Conservation (phyloP, 1,139 yeast genomes). For the Suhomyces taliae region DNA sequence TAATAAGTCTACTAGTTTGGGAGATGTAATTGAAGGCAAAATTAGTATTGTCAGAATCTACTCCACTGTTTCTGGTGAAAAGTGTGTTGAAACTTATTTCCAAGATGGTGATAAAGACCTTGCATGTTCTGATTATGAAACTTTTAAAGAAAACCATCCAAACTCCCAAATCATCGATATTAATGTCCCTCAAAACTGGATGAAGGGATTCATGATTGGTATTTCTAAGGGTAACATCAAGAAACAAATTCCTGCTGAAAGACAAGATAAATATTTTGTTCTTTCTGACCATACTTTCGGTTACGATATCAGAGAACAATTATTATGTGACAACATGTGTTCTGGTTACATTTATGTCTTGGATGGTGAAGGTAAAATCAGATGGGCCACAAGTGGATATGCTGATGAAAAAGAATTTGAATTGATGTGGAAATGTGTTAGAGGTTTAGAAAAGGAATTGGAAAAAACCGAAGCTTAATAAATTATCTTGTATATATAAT, state of each 20-base stretch:
- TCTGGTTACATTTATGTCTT: conserved; percentile 83
- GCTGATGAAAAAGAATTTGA: conserved; percentile 63
- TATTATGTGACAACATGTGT: conserved; percentile 71
- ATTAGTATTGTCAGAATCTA: conserved; percentile 65
- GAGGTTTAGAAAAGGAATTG: conserved; percentile 46
- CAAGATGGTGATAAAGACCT: conserved; percentile 38
- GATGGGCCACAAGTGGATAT: conserved; percentile 93
- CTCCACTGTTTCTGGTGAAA: conserved; percentile 72
- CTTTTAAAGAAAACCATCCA: conserved; percentile 42
- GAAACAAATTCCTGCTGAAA: conserved; percentile 44
- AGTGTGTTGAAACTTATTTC: conserved; percentile 64
- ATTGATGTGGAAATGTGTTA: conserved; percentile 67
- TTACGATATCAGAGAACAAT: conserved; percentile 55
- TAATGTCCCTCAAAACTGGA: conserved; percentile 67
- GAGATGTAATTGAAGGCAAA: conserved; percentile 44
- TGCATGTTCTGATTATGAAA: conserved; percentile 29
- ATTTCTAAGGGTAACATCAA: conserved; percentile 49
- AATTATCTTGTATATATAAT: conserved; percentile 1
- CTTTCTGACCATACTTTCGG: conserved; percentile 64
- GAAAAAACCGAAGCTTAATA: neutral
- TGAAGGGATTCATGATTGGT: conserved; percentile 65
- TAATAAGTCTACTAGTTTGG: conserved; percentile 36
- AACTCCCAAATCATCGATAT: conserved; percentile 70
- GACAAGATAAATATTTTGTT: conserved; percentile 62
- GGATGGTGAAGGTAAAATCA: conserved; percentile 68